Evolutionary conservation across 2,329 filamentous ascomycete genomes (phyloP).

Genomic region (Sarocladiaceae sp.): DNA sequence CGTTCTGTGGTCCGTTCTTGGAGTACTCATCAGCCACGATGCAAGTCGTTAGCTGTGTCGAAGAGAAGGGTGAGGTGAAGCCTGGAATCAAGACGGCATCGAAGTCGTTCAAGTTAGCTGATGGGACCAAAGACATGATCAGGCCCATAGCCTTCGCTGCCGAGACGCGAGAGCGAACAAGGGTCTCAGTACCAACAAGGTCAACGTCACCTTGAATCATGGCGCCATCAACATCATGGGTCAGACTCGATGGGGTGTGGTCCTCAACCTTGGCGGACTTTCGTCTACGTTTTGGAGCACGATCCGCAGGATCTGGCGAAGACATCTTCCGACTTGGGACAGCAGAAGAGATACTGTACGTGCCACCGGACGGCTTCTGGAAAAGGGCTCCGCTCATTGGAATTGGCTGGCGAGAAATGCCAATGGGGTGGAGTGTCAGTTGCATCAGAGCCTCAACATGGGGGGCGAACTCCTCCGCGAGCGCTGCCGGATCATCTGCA

Average conservation of each 20-base stretch:
- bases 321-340: conserved; percentile 33
- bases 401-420: conserved; percentile 82
- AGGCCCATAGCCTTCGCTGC: conserved; percentile 82
- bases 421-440: conserved; percentile 83
- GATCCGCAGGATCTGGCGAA: conserved; percentile 49
- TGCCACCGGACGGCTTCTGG: conserved; percentile 85
- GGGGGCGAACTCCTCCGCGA: conserved; percentile 65
- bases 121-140: conserved; percentile 72
- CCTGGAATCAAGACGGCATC: conserved; percentile 59
- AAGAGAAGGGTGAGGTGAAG: conserved; percentile 69
- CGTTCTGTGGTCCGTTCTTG: conserved; percentile 43
- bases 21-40: conserved; percentile 88
- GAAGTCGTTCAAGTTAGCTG: conserved; percentile 52
- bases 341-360: conserved; percentile 54
- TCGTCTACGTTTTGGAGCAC: conserved; percentile 67
- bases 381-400: conserved; percentile 88
- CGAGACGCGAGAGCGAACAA: conserved; percentile 84
- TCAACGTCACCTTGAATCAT: conserved; percentile 98
- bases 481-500: conserved; percentile 53
- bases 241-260: conserved; percentile 43
- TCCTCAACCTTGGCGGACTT: conserved; percentile 82
- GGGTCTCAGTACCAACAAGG: conserved; percentile 79
- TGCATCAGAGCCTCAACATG: conserved; percentile 79
- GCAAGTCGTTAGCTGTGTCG: conserved; percentile 76
- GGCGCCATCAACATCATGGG: conserved; percentile 96